Evolutionary conservation across 805 yeast genomes (phyloP), one percentile per base, ranked within the genome.

Genomic region (Candida orba): DNA sequence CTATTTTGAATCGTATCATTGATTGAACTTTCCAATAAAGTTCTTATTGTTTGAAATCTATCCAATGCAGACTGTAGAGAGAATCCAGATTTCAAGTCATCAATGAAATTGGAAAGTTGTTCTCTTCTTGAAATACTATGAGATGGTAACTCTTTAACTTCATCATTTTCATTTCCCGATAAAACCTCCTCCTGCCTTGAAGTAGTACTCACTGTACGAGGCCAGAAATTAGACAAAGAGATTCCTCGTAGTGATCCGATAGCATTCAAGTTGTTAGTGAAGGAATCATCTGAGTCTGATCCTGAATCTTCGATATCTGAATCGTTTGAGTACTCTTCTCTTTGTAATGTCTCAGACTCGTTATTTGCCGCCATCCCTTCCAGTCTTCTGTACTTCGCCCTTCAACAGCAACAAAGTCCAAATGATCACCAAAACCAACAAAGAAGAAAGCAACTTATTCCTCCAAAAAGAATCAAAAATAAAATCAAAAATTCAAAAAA

Each of bases 11-110:
- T 58, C 1, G 63, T 61, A 32, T 60, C 59, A 35, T 56, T 60
- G 3, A 60, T 50, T 9, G 58, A 49, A 15, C 57, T 55, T 39
- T 62, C 66, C 34, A 62, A 44, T 4, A 59, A 20, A 0, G 58
- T 58, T 37, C 63, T 51, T 38, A 58, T 57, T 9, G 59, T 65
- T 48, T 75, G 79, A 38, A 78, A 66, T 34, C 80, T 52, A 35
- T 74, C 78, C 8, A 76, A 59, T 1, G 84, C 81, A 14, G 73
- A 65, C 34, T 69, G 66, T 12, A 76, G 62, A 13, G 76, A 70
- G 36, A 71, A 63, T 8, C 83, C 83, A 42, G 65, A 59, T 42
- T 60, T 65, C 39, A 63, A 51, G 41, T 65, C 68, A 22, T 59
- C 62, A 17, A 69, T 57, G 23, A 64, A 55, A 23, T 59, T 52